These are phyloP conservation scores for Pseudocercospora vitis DNA, from an alignment of 2,329 filamentous ascomycete species.

Conservation along the genomic window DNA sequence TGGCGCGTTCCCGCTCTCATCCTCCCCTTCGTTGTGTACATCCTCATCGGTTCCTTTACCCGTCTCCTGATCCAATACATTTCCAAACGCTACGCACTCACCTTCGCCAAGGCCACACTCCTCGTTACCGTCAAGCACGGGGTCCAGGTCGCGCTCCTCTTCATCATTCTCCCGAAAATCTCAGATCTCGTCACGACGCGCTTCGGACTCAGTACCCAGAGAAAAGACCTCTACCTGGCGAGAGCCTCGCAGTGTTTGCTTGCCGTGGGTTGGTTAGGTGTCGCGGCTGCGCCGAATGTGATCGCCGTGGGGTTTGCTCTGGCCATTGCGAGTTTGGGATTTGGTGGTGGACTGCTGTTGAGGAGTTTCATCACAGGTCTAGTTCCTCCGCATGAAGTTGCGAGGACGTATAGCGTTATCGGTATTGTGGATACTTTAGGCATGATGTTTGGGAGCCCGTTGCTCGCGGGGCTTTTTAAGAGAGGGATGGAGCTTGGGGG, in stretches of 20 bases:
- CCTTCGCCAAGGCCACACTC: conserved; percentile 40
- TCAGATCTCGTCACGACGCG: conserved; percentile 25
- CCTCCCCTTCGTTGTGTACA: conserved; percentile 33
- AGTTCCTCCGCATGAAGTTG: conserved; percentile 56
- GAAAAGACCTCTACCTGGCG: conserved; percentile 37
- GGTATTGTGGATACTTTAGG: conserved; percentile 53
- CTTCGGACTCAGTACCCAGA: conserved; percentile 27
- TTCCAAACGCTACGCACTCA: conserved; percentile 53
- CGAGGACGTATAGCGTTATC: conserved; percentile 56
- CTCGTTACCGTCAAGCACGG: conserved; percentile 35
- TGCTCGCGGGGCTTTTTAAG: conserved; percentile 51
- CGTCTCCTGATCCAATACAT: conserved; percentile 55
- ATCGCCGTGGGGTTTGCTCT: conserved; percentile 41
- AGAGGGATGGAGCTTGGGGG: conserved; percentile 51
- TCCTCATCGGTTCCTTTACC: conserved; percentile 26
- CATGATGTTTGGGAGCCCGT: conserved; percentile 49
- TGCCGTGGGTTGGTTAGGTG: conserved; percentile 32
- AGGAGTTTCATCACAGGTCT: conserved; percentile 55
- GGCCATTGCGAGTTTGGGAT: conserved; percentile 49
- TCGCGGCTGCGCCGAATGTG: conserved; percentile 36
- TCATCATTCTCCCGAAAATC: conserved; percentile 36
- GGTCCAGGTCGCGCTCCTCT: conserved; percentile 34
- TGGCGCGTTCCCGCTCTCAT: conserved; percentile 36
- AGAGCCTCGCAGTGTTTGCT: conserved; percentile 33
- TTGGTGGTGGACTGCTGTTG: conserved; percentile 46